Evolutionary conservation across 495 filamentous ascomycete species (phyloP).

Genomic region (Penicillium ochrochloron): DNA sequence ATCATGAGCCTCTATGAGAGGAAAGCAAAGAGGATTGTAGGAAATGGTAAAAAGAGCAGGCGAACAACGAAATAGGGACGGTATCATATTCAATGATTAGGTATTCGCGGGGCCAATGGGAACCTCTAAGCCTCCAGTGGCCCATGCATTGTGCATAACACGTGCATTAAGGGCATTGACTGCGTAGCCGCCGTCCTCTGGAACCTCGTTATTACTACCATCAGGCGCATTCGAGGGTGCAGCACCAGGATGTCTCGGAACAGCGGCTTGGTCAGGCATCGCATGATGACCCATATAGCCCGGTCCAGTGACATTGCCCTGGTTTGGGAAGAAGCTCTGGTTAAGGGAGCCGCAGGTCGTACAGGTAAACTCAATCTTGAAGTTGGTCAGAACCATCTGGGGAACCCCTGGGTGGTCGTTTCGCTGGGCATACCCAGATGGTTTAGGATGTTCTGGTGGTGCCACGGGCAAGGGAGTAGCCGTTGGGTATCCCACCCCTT

Average conservation of each 20-base stretch:
- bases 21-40: background rate
- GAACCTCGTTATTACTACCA: conserved; percentile 42
- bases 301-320: conserved; percentile 45
- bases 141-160: conserved; percentile 41
- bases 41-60: background rate
- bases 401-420: conserved; percentile 34
- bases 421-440: conserved; percentile 31
- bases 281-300: conserved; percentile 38
- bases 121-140: conserved; percentile 36
- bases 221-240: conserved; percentile 28
- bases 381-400: conserved; percentile 45
- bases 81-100: conserved; percentile 6
- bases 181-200: conserved; percentile 45
- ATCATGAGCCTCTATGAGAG: background rate
- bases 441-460: conserved; percentile 31
- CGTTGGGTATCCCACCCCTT: conserved; percentile 28
- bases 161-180: conserved; percentile 34
- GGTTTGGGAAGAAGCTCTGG: conserved; percentile 52
- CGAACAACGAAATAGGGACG: background rate
- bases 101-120: conserved; percentile 36
- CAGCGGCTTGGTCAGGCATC: conserved; percentile 28
- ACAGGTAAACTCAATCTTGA: conserved; percentile 54
- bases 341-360: conserved; percentile 50
- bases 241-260: conserved; percentile 29
- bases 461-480: conserved; percentile 27